Conservation (phyloP, 345 rosid genomes). For the Gossypium longicalyx region DNA sequence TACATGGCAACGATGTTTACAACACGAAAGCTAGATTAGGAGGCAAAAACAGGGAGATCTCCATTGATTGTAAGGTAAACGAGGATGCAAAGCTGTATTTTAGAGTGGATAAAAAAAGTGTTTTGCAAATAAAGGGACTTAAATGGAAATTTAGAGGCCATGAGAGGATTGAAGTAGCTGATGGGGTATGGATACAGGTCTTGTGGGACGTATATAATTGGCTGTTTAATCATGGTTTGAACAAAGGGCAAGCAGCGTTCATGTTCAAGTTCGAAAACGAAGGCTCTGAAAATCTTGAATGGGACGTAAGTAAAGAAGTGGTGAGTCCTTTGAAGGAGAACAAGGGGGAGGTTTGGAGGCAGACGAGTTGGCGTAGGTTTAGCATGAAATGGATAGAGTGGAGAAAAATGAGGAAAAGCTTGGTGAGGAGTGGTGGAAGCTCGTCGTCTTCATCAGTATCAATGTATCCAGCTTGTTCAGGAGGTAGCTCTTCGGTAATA, state of each 20-base stretch:
- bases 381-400: constrained; percentile 61
- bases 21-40: constrained; percentile 63
- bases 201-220: constrained; percentile 96
- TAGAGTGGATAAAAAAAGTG: constrained; percentile 48
- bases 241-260: constrained; percentile 60
- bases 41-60: constrained; percentile 58
- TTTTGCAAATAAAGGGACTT: constrained; percentile 61
- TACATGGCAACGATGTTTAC: constrained; percentile 61
- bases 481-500: constrained; percentile 73
- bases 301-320: background rate
- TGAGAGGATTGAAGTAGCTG: constrained; percentile 59
- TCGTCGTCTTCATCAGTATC: constrained; percentile 73
- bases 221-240: constrained; percentile 47
- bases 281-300: constrained; percentile 22
- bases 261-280: constrained; percentile 71
- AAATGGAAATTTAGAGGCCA: constrained; percentile 94
- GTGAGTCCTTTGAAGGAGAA: constrained; percentile 1
- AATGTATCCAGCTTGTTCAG: constrained; percentile 77
- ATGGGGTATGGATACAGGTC: constrained; percentile 64
- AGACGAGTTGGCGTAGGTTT: constrained; percentile 33
- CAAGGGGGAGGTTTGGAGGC: constrained; percentile 32
- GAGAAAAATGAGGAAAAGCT: constrained; percentile 79
- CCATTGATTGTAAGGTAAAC: constrained; percentile 55
- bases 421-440: constrained; percentile 55
- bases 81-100: constrained; percentile 60